A percentile compares a stretch with the other conserved stretches of the same genome.
Evolutionary conservation across 257 asterid species (phyloP).

Genomic region (Eustoma russellianum): DNA sequence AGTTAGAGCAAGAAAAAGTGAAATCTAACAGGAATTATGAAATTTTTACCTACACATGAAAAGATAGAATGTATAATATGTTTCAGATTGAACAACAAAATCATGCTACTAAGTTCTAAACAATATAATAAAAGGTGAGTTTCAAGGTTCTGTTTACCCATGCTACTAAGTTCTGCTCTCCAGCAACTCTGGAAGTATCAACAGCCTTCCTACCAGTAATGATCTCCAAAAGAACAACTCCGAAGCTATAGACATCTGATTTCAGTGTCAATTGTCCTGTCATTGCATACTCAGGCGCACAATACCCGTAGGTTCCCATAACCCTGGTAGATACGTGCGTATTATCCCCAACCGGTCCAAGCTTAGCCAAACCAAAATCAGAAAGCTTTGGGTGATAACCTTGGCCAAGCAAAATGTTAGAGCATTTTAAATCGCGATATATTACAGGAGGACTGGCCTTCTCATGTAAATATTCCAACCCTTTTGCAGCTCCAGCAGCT

Average conservation of each 20-base stretch:
- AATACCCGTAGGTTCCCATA: slow-evolving; percentile 96
- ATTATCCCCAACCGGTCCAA: slow-evolving; percentile 90
- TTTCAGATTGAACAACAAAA: too few species aligned
- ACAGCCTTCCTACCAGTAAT: slow-evolving; percentile 90
- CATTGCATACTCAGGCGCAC: slow-evolving; percentile 99
- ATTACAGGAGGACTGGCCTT: slow-evolving; percentile 93
- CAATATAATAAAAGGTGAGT: neutral
- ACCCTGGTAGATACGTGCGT: slow-evolving; percentile 93
- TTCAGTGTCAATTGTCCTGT: slow-evolving; percentile 89
- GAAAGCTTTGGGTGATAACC: slow-evolving; percentile 80
- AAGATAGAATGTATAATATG: too few species aligned
- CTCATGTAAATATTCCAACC: slow-evolving; percentile 85
- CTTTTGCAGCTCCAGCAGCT: slow-evolving; percentile 95
- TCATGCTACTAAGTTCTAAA: neutral
- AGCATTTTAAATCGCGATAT: slow-evolving; percentile 86
- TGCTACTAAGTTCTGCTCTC: slow-evolving; percentile 70
- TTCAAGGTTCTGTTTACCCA: slow-evolving; percentile 49
- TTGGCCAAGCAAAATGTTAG: slow-evolving; percentile 80
- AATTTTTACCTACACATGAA: too few species aligned
- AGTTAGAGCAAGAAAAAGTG: too few species aligned
- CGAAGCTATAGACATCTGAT: slow-evolving; percentile 92
- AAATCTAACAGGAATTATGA: too few species aligned
- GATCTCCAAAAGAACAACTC: slow-evolving; percentile 88
- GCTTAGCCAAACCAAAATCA: slow-evolving; percentile 93
- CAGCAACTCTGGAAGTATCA: slow-evolving; percentile 55